Base-by-base conservation (phyloP, 129 eudicot genomes). In the Chrysanthemum seticuspe region DNA sequence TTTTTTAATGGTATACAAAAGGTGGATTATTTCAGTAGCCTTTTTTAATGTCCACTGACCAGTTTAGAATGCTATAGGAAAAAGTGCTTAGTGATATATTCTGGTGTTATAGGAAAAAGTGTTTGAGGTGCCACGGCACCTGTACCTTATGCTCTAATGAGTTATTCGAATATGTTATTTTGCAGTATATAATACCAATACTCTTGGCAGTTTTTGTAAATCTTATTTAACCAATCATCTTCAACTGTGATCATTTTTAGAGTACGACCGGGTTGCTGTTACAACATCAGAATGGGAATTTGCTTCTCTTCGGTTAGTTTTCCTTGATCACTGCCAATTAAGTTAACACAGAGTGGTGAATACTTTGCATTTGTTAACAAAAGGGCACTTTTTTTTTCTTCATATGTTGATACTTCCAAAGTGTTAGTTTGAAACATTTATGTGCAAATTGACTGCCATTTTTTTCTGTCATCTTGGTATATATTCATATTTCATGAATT, bases 281-380 rank as follows among this genome's bases (percentile, higher is more conserved):
- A 27, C 74, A 16, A 13, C 47, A 40, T 70, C 70, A 71, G 62
- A 65, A 87, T 87, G 92, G 92, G 92, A 9, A 10, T 76, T 49
- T 87, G 92, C 83, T 79, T 87, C 69, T 62, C 89, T 70, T 68
- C 73, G 82, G 92, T 87, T 74, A 68, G 86, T 64, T 44, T 47
- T 25, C 65, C 5, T 47, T 48, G 3, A 18, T 14, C 13, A 68
- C 2, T 65, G 40, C 19, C 49, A 12, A 48, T 49, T 19, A 64
- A 60, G 62, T 18, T 68, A 21, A 60, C 58, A 13, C 36, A 50
- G 13, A n/a, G 19, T 48, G 58, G 44, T 4, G 36, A 47, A 10
- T 23, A 65, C 45, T 74, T 55, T 47, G 57, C 79, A 5, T 44
- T 18, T 56, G 27, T 44, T 15, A 21, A 51, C 58, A 70, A 70